Base-by-base conservation (phyloP, 2,329 filamentous ascomycete species). In the Epichloe festucae region DNA sequence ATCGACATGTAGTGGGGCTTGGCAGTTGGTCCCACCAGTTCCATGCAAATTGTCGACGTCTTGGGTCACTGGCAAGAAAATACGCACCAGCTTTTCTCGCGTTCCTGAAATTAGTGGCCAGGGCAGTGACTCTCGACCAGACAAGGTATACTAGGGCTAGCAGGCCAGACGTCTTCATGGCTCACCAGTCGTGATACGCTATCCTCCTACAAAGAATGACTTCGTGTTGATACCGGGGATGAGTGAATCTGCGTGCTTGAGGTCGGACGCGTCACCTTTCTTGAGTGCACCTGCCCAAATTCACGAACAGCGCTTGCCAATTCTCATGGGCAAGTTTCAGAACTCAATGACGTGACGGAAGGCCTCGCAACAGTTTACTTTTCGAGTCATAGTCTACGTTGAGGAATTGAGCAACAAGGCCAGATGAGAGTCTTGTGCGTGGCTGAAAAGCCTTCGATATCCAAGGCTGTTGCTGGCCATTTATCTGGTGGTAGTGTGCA, bases 381-480 rank as follows among this genome's bases (percentile, higher is more conserved):
- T 4, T 34, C 8, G 17, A 19, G 44, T 12, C 31, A 15, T 19
- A 15, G 14, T 34, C 17, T 4, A 14, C n/a, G 23, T n/a, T 46
- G 17, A 21, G 27, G 15, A 31, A 41, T 34, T 8, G 35, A 8
- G 23, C 17, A 23, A 27, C 14, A 19, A 15, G 46, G 10, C 34
- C 34, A 44, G 38, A 79, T 79, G 69, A 76, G 65, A 60, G 70
- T 79, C 40, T 65, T 79, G 12, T 79, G 76, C 57, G 76, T 79
- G 59, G 76, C 76, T 42, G 76, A 79, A 59, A 79, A 98, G 76
- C 89, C 89, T 38, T 95, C 91, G 42, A 96, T 98, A 56, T 89
- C 93, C 53, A 96, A 93, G 69, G 89, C 91, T 39, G 91, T 98
- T 48, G 88, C 93, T 40, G 80, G 82, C 53, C 91, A 97, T 73